Evolutionary conservation across 2,329 filamentous ascomycete species (phyloP).

Genomic region (Ophiostoma australiae): DNA sequence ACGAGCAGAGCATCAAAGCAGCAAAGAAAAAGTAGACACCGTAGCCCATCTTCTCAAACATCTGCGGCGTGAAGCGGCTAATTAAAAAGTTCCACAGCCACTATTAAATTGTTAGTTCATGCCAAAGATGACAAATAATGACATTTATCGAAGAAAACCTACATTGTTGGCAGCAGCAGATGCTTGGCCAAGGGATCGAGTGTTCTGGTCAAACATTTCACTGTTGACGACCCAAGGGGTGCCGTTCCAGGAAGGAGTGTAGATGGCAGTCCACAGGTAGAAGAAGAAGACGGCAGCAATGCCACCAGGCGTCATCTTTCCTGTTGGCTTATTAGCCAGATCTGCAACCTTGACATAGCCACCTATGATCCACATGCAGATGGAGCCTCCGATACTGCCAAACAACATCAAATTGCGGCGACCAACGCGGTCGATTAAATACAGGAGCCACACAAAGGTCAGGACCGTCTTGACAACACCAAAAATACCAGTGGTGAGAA

Average conservation of each 20-base stretch:
- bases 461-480: conserved; percentile 68
- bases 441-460: conserved; percentile 65
- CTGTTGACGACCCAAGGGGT: conserved; percentile 71
- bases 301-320: conserved; percentile 38
- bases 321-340: conserved; percentile 35
- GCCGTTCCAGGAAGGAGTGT: conserved; percentile 68
- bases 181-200: conserved; percentile 65
- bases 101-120: not conserved
- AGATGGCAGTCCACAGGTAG: conserved; percentile 69
- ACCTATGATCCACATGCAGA: conserved; percentile 62
- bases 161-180: conserved; percentile 62
- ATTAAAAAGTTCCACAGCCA: conserved; percentile 71
- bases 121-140: not conserved
- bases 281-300: conserved; percentile 65
- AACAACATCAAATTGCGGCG: conserved; percentile 57
- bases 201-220: conserved; percentile 70
- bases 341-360: conserved; percentile 53
- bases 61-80: conserved; percentile 61
- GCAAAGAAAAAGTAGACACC: conserved; percentile 68
- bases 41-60: conserved; percentile 55
- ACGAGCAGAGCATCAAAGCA: conserved; percentile 53
- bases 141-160: not conserved
- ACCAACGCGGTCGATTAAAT: conserved; percentile 58
- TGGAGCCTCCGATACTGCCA: conserved; percentile 48
- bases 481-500: conserved; percentile 67